These are phyloP conservation scores for Boehmeria nivea DNA, from an alignment of 306 rosid genomes.

Conservation along the genomic window DNA sequence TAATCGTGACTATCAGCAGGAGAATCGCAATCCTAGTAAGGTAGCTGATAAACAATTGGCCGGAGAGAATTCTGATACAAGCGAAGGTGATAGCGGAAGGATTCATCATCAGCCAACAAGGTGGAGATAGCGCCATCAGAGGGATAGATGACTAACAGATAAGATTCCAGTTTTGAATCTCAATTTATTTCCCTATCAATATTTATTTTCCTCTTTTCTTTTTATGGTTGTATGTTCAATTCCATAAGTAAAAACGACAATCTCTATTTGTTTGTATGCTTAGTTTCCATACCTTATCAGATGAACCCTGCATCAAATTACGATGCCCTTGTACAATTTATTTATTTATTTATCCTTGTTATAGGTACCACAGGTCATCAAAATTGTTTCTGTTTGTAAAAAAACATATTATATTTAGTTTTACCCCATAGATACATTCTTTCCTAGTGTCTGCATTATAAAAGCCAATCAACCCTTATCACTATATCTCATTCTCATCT, in stretches of 20 bases:
- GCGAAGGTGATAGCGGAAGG: conserved; percentile 50
- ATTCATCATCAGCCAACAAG: conserved; percentile 41
- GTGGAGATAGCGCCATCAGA: conserved; percentile 42
- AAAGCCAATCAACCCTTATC: conserved; percentile 20
- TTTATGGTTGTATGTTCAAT: conserved; percentile 22
- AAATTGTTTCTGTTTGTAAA: conserved; percentile 22
- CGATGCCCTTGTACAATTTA: conserved; percentile 34
- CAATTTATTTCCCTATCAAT: conserved; percentile 22
- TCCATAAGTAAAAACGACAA: conserved; percentile 18
- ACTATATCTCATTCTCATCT: conserved; percentile 1
- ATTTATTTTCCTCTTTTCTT: conserved; percentile 12
- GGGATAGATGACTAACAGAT: conserved; percentile 36
- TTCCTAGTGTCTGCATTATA: conserved; percentile 18
- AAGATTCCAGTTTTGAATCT: conserved; percentile 22
- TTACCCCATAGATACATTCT: conserved; percentile 13
- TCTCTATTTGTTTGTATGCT: conserved; percentile 11
- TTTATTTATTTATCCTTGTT: conserved; percentile 30
- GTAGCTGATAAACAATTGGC: conserved; percentile 35
- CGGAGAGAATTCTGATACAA: conserved; percentile 51
- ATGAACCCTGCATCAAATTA: conserved; percentile 26
- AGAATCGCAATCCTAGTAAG: conserved; percentile 31
- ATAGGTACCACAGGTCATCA: conserved; percentile 27
- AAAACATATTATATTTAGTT: conserved; percentile 21
- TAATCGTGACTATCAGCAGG: conserved; percentile 36
- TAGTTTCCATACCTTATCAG: conserved; percentile 18